phyloP scores from a whole-genome alignment of 2,329 filamentous ascomycete genomes.

The Mollisiaceae sp. region DNA sequence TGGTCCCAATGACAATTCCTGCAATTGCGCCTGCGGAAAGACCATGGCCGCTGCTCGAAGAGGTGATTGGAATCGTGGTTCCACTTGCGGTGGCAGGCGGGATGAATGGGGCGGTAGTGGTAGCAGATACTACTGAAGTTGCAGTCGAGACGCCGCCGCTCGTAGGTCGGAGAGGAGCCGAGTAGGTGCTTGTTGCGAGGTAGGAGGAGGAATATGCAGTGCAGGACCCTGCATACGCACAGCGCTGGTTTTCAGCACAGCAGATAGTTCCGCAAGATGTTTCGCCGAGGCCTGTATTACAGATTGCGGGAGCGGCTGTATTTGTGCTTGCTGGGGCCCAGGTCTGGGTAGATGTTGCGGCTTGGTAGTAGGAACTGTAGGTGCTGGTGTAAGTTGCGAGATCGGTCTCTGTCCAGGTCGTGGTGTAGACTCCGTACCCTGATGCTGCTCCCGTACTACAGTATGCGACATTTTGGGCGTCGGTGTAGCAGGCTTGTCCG shows the following conservation, averaged over 20 bases:
- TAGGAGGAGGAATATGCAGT: constrained; percentile 46
- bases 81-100: constrained; percentile 59
- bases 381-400: constrained; percentile 61
- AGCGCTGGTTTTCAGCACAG: constrained; percentile 73
- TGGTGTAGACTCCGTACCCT: constrained; percentile 41
- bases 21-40: constrained; percentile 78
- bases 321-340: background rate
- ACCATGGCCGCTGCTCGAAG: constrained; percentile 35
- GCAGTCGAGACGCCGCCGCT: constrained; percentile 55
- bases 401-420: constrained; percentile 64
- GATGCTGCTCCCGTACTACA: constrained; percentile 47
- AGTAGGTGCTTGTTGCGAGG: constrained; percentile 31
- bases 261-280: constrained; percentile 71
- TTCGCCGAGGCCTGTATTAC: constrained; percentile 58
- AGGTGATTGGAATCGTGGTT: constrained; percentile 33
- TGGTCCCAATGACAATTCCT: constrained; percentile 77
- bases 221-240: constrained; percentile 48
- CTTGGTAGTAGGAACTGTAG: constrained; percentile 50
- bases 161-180: constrained; percentile 56
- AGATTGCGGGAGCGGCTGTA: constrained; percentile 49
- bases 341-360: constrained; percentile 5
- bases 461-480: constrained; percentile 52
- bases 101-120: constrained; percentile 52
- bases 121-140: constrained; percentile 58
- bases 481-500: constrained; percentile 57